Evolutionary conservation across 1,139 yeast genomes (phyloP), one percentile per base, ranked within the genome.

Genomic region (Blastobotrys apis): DNA sequence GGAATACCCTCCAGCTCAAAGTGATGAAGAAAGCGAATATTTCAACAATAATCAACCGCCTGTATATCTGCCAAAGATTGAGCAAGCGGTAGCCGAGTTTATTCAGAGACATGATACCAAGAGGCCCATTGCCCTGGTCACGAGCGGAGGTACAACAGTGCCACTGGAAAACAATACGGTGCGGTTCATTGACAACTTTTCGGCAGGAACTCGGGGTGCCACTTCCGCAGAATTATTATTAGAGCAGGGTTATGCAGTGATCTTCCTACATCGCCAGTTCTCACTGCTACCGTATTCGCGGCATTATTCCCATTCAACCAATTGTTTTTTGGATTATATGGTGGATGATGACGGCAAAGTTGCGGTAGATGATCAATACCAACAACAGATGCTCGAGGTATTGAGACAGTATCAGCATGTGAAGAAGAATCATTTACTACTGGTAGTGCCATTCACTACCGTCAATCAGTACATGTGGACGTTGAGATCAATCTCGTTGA

Each of bases 101-200:
- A 74, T 88, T 35, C 65, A 73, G 17, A 66, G 54, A 53, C 62
- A 65, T 15, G 58, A 64, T 6, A 57, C 68, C 6, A 48, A 51
- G 27, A 54, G 61, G n/a, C 67, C 72, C 3, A 75, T 92, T 17
- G 97, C 81, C 0, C 67, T 92, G 45, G 94, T 92, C 3, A 92
- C 97, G 0, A 81, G 92, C 9, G 99, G 99, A n/a, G 99, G 98
- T 27, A 92, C 98, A 1, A 90, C 97, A 0, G 99, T 94, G 0
- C 99, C 99, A 0, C 70, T 92, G 53, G 99, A 92, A 58, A 88
- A 88, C 65, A 92, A 94, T 59, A 94, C 98, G 0, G 98, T 92
- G 13, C 68, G 99, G 47, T 92, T 92, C 65, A 88, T 92, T 59
- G 99, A 92, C 64, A 92, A 92, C 62, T 94, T 94, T 64, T 83